A percentile compares a stretch with the other conserved stretches of the same genome.
These are phyloP conservation scores for Flammula alnicola DNA, from an alignment of 1,284 basidiomycete species.

Conservation along the genomic window DNA sequence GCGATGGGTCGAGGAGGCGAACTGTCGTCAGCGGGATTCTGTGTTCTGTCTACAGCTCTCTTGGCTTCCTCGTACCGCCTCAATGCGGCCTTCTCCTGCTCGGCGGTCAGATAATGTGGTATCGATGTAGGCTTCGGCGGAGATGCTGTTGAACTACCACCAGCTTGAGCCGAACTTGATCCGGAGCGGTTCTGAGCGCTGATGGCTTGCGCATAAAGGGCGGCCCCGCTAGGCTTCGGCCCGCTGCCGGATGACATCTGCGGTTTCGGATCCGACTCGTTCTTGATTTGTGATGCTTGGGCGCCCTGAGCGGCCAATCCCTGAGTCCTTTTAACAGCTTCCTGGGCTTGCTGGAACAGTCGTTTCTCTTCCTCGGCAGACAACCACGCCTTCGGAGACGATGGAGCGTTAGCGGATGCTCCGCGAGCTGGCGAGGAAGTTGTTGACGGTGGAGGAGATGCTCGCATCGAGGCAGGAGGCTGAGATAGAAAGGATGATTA, in stretches of 20 bases:
- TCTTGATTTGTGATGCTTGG: conserved; percentile 24
- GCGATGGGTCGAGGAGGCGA: conserved; percentile 49
- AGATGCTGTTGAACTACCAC: conserved; percentile 17
- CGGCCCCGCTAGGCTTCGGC: conserved; percentile 28
- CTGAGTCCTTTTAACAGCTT: conserved; percentile 56
- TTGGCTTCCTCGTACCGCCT: conserved; percentile 72
- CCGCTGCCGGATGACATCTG: conserved; percentile 30
- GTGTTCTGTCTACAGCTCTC: conserved; percentile 63
- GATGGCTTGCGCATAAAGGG: conserved; percentile 39
- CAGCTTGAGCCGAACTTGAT: conserved; percentile 15
- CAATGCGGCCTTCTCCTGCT: conserved; percentile 66
- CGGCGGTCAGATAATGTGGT: conserved; percentile 51
- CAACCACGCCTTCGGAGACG: conserved; percentile 47
- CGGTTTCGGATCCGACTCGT: conserved; percentile 32
- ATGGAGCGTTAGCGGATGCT: conserved; percentile 11
- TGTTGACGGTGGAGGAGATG: conserved; percentile 20
- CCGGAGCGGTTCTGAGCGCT: conserved; percentile 26
- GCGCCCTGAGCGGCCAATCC: conserved; percentile 26
- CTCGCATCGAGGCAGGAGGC: conserved; percentile 19
- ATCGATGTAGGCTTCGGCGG: conserved; percentile 18
- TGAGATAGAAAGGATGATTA: conserved; percentile 9
- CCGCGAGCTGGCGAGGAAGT: conserved; percentile 27
- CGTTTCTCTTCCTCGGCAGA: conserved; percentile 77
- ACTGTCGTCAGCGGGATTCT: conserved; percentile 28
- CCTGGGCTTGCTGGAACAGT: conserved; percentile 71